Conservation (phyloP, 139 green algal species). For the Coelastrella sp. region DNA sequence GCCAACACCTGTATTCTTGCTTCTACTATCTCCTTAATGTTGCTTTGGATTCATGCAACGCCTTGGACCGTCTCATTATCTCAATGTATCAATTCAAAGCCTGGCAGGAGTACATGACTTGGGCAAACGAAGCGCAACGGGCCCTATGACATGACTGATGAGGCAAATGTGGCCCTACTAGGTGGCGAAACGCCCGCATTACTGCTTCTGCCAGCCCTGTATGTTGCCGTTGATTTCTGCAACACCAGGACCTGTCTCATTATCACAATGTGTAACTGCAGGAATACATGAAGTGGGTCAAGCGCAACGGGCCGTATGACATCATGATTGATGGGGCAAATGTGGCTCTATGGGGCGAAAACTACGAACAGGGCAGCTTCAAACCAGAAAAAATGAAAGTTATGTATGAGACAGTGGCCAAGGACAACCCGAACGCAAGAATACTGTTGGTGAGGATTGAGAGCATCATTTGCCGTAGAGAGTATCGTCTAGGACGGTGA, state of each 20-base stretch:
- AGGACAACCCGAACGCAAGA: constrained; percentile 50
- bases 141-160: constrained; percentile 85
- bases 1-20: no score
- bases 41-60: no score
- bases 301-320: constrained; percentile 78
- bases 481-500: no score
- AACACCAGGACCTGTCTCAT: no score
- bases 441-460: constrained; percentile 70
- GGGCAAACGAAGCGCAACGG: constrained; percentile 71
- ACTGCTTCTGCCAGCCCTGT: no score
- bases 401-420: constrained; percentile 1
- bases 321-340: constrained; percentile 90
- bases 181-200: no score
- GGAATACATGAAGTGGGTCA: constrained; percentile 71
- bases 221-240: no score
- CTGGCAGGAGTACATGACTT: constrained; percentile 61
- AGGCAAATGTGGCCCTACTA: constrained; percentile 87
- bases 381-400: constrained; percentile 77
- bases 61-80: background rate
- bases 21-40: no score
- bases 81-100: background rate
- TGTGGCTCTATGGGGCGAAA: constrained; percentile 88
- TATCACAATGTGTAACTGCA: background rate
- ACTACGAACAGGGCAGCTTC: constrained; percentile 81
- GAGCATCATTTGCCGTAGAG: no score